Base-by-base conservation (phyloP, 2,329 filamentous ascomycete species). In the Penicillium hesseltinei region DNA sequence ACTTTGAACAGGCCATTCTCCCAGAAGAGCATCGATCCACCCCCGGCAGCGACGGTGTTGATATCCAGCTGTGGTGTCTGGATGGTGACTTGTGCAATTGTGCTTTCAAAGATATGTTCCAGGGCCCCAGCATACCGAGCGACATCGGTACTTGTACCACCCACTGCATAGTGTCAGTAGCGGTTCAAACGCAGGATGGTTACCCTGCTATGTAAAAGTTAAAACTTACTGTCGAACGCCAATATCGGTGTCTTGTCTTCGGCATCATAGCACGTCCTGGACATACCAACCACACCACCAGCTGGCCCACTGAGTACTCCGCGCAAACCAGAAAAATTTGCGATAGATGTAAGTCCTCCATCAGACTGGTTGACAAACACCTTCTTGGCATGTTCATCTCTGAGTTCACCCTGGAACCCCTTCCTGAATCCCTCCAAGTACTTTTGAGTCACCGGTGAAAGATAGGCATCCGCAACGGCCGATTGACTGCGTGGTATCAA, bases 41-140 rank as follows among this genome's bases (percentile, higher is more conserved):
- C 92, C 47, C 92, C 92, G 3, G 92, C 92, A 3, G 92, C 92
- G 0, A 96, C 92, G 0, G 92, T 96, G 72, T 96, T 96, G 76
- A 96, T 96, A 68, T 96, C 91, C 0, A 96, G 82, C 69, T 96
- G 91, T 0, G 92, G 92, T 0, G 89, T 92, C 68, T 42, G 39
- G 21, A 42, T 42, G 7, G 91, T 94, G 0, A 96, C 90, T n/a
- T 91, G 91, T 0, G 92, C 91, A 1, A 90, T 95, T 0, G 90
- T 95, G 0, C 91, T 96, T 75, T 96, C 92, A 64, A 96, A 96
- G 0, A 95, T 91, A 67, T 97, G 92, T 67, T 96, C 92, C 66
- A 95, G 93, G 51, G 88, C 81, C 17, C 92, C 92, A 53, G 88
- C 90, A 66, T 92, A 96, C 47, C 92, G 82, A 33, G 90, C 93